Percentiles rank a stretch among this genome's conserved stretches.
phyloP scores from a whole-genome alignment of 352 stramenopile genomes.

The Phytophthora ohioensis region DNA sequence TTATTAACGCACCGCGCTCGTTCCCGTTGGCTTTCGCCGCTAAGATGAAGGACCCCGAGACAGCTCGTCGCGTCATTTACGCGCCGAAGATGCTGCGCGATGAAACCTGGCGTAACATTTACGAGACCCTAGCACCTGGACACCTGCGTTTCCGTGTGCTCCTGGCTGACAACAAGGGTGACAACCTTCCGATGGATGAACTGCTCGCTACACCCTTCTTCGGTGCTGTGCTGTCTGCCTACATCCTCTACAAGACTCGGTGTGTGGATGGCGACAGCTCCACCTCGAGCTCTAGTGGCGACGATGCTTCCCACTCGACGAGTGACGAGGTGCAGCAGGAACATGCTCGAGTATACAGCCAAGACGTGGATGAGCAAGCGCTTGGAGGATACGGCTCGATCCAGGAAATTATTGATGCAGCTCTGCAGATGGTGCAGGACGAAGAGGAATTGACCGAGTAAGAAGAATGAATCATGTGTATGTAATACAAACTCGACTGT shows the following conservation, averaged over 20 bases:
- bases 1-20: conserved; percentile 81
- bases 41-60: conserved; percentile 52
- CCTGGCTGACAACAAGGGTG: conserved; percentile 67
- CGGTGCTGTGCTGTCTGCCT: conserved; percentile 68
- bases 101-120: conserved; percentile 75
- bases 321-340: conserved; percentile 22
- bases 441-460: conserved; percentile 59
- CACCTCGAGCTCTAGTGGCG: conserved; percentile 38
- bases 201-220: conserved; percentile 73
- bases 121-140: conserved; percentile 63
- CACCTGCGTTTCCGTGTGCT: conserved; percentile 67
- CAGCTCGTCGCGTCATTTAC: conserved; percentile 60
- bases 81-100: conserved; percentile 80
- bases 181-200: conserved; percentile 71
- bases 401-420: conserved; percentile 62
- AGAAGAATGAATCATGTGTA: conserved; percentile 31
- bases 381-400: conserved; percentile 51
- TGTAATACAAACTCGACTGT: conserved; percentile 23
- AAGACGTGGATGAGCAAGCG: conserved; percentile 27
- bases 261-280: conserved; percentile 26
- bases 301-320: conserved; percentile 18
- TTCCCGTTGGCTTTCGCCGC: conserved; percentile 64
- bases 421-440: conserved; percentile 66
- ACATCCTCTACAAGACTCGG: conserved; percentile 60
- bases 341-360: conserved; percentile 13